phyloP scores from a whole-genome alignment of 305 asterid species.

The Withania somnifera region DNA sequence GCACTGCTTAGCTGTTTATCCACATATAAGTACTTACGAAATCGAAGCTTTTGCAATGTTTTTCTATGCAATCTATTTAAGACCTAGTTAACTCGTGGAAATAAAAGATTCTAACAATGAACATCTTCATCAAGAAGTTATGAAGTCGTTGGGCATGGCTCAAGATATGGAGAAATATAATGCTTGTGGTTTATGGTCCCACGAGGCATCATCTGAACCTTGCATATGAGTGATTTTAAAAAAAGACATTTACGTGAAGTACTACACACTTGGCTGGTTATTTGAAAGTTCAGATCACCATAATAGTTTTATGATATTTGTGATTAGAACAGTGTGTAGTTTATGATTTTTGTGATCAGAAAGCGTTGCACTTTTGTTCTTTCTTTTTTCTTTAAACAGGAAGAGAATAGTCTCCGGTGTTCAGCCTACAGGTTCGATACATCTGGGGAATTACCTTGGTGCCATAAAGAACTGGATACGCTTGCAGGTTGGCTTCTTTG shows the following conservation, averaged over 20 bases:
- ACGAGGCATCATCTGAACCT: neutral
- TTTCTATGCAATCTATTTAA: neutral
- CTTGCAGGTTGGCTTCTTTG: constrained; percentile 49
- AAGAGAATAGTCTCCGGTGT: constrained; percentile 96
- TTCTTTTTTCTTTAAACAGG: constrained; percentile 22
- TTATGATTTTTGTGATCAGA: neutral
- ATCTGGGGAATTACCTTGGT: constrained; percentile 90
- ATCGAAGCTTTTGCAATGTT: neutral
- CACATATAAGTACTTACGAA: neutral
- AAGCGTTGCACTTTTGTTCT: neutral
- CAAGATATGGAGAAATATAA: neutral
- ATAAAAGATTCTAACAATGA: neutral
- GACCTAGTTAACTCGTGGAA: neutral
- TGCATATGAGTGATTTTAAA: neutral
- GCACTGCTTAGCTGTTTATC: neutral
- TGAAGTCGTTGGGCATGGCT: neutral
- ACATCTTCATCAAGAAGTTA: neutral
- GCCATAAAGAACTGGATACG: constrained; percentile 91
- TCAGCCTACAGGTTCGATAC: constrained; percentile 97
- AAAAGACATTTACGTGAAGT: neutral
- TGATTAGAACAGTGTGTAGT: neutral
- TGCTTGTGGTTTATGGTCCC: neutral
- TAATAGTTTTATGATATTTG: neutral
- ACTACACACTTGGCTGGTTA: neutral
- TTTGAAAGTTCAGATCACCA: neutral